phyloP scores from a whole-genome alignment of 768 basidiomycete species.

The Termitomyces sp. region DNA sequence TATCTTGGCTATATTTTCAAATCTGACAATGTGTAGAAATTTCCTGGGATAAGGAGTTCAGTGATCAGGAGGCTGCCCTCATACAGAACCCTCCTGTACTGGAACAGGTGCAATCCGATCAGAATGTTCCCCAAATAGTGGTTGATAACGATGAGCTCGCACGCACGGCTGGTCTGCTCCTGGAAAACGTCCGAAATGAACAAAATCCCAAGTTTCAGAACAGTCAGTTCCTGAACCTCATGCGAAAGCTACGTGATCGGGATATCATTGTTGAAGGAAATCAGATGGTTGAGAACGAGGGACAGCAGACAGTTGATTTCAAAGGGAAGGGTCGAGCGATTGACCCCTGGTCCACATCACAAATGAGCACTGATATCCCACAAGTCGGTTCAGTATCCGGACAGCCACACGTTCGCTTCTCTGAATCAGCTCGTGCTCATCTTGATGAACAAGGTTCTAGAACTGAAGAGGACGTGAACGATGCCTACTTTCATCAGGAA shows the following conservation, averaged over 20 bases:
- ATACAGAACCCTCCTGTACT: slow-evolving; percentile 12
- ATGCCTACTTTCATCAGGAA: slow-evolving; percentile 69
- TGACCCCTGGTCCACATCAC: slow-evolving; percentile 18
- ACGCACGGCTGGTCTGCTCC: slow-evolving; percentile 71
- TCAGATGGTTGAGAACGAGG: slow-evolving; percentile 61
- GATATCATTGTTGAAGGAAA: slow-evolving; percentile 78
- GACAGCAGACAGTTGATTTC: slow-evolving; percentile 34
- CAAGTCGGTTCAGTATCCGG: slow-evolving; percentile 12
- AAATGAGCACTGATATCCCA: slow-evolving; percentile 5
- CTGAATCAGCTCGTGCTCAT: slow-evolving; percentile 7
- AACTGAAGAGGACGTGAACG: slow-evolving; percentile 42
- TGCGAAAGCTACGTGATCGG: slow-evolving; percentile 81
- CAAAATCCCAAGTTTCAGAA: slow-evolving; percentile 83
- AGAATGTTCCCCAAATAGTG: slow-evolving; percentile 16
- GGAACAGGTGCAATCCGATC: slow-evolving; percentile 19
- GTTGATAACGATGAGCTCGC: slow-evolving; percentile 70
- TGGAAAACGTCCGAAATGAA: slow-evolving; percentile 73
- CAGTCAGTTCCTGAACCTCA: slow-evolving; percentile 80
- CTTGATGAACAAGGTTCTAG: background rate
- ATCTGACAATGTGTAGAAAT: slow-evolving; percentile 28
- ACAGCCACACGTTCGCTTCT: slow-evolving; percentile 4
- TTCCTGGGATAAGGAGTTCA: slow-evolving; percentile 67
- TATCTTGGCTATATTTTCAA: background rate
- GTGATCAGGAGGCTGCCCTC: slow-evolving; percentile 45
- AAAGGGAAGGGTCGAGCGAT: slow-evolving; percentile 70